Conservation (phyloP, 805 yeast genomes). For the Ascoidea tarda region DNA sequence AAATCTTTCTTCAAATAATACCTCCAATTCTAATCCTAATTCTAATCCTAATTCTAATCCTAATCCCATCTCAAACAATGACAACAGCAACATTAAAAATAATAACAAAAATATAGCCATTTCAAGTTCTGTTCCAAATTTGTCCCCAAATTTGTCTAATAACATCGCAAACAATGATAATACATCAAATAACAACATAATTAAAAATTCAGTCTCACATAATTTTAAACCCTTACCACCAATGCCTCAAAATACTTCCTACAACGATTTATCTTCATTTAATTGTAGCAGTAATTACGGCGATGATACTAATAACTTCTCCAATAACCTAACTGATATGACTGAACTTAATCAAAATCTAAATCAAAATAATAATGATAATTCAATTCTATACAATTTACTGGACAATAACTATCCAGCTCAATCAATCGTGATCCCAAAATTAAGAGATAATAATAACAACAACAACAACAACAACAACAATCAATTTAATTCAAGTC, state of each 20-base stretch:
- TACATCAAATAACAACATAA: not conserved
- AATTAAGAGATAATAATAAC: not conserved
- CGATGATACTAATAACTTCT: too few species aligned
- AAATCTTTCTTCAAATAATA: not conserved
- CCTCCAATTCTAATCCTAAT: constrained; percentile 3
- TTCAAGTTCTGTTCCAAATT: constrained; percentile 1
- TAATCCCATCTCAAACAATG: not conserved
- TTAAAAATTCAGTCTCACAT: not conserved
- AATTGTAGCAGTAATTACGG: not conserved
- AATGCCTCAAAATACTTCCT: constrained; percentile 7
- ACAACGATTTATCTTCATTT: constrained; percentile 3
- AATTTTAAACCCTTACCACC: constrained; percentile 10
- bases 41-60: constrained; percentile 5
- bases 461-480: too few species aligned
- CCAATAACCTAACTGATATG: not conserved
- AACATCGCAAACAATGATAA: not conserved
- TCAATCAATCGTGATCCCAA: not conserved
- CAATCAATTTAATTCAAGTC: not conserved
- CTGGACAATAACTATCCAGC: not conserved
- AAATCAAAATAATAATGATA: too few species aligned
- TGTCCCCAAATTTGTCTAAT: not conserved
- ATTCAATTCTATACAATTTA: not conserved
- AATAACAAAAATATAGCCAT: not conserved
- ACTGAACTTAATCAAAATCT: too few species aligned
- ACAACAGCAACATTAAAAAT: not conserved